A percentile compares a stretch with the other conserved stretches of the same genome.
phyloP scores from a whole-genome alignment of 1,139 yeast genomes.

The Hemisphaericaspora subhashii region DNA sequence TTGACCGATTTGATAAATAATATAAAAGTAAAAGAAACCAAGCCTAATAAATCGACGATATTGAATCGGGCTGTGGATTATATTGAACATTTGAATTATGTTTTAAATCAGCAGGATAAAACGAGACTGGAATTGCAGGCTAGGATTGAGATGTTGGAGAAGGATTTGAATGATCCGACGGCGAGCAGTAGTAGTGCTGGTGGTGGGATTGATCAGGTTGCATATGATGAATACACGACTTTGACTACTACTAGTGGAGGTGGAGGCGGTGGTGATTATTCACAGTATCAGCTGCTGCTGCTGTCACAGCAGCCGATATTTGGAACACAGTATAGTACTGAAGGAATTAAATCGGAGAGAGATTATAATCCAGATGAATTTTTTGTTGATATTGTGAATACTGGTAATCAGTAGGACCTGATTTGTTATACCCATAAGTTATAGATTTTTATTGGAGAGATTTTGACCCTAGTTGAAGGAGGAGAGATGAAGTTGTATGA shows the following conservation, averaged over 20 bases:
- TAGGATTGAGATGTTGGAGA: conserved; percentile 12
- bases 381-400: conserved; percentile 5
- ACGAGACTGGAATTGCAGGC: conserved; percentile 8
- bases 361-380: conserved; percentile 10
- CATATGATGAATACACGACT: conserved; percentile 1
- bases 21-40: conserved; percentile 58
- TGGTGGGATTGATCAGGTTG: conserved; percentile 1
- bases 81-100: conserved; percentile 53
- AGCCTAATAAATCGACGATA: conserved; percentile 72
- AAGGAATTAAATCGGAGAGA: neutral
- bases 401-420: neutral
- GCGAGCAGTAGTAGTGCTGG: no score
- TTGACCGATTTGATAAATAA: conserved; percentile 38
- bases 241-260: neutral
- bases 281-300: neutral
- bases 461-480: neutral
- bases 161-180: no score
- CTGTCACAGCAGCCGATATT: neutral
- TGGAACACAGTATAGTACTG: neutral
- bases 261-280: neutral
- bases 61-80: conserved; percentile 70
- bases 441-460: neutral
- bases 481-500: no score
- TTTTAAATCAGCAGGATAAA: conserved; percentile 35
- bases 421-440: no score